Base-by-base conservation (phyloP, 257 asterid species). In the Solanum boliviense region DNA sequence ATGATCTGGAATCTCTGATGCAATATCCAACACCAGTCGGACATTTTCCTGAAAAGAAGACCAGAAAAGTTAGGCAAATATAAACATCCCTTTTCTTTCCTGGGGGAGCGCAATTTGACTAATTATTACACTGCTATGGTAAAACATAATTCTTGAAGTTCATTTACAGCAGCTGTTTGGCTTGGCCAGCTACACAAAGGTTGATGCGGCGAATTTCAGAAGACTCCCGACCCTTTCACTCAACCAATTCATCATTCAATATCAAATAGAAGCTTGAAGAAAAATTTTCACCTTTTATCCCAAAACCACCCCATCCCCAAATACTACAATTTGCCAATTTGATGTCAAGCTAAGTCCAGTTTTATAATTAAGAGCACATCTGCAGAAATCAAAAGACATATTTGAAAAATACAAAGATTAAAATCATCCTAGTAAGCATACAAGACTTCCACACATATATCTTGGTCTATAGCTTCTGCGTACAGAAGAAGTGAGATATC, bases 11-110 rank as follows among this genome's bases (percentile, higher is more conserved):
- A 90, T 87, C 90, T 92, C 94, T 84, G 98, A 92, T 79, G 95
- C 91, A 90, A 92, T 89, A 92, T 94, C 93, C 84, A 96, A 93
- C 94, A 97, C 90, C 88, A 89, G 89, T 89, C 93, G 93, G 88
- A 94, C 86, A 86, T 96, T 94, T 87, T 97, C 99, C 99, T 97
- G 91, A 88, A 86, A 92, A 21, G 88, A 91, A 84, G 86, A 92
- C 39, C 31, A 62, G 84, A 89, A 73, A 31, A 86, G 68, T 89
- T 70, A 89, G 89, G 25, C 15, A 52, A 89, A 87, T 39, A 75
- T 48, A 60, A 71, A 86, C 41, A 84, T 65, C 65, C 62, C 62
- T 78, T 25, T 78, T 41, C 65, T 78, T 25, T 41, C 36, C 60
- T 11, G 7, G 84, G 84, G 84, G 7, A 41, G n/a, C 25, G 38